Conservation (phyloP, 2,329 filamentous ascomycete genomes). For the Biscogniauxia marginata region DNA sequence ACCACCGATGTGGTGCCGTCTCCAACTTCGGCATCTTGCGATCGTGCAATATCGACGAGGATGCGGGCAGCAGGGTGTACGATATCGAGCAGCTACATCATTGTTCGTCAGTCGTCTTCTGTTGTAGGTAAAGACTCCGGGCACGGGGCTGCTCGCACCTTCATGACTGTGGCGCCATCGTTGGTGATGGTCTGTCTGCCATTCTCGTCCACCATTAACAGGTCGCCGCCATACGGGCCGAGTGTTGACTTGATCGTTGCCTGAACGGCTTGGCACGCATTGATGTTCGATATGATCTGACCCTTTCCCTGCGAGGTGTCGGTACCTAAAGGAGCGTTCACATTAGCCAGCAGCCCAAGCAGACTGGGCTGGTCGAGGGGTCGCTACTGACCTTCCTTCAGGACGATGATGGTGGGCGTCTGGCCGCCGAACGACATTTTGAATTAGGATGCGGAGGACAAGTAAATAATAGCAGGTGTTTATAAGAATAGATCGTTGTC, state of each 20-base stretch:
- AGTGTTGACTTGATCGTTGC: slow-evolving; percentile 93
- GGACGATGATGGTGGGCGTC: slow-evolving; percentile 95
- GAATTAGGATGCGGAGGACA: slow-evolving; percentile 10
- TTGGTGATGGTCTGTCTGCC: slow-evolving; percentile 97
- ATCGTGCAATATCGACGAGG: slow-evolving; percentile 96
- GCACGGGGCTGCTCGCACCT: slow-evolving; percentile 64
- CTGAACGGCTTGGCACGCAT: slow-evolving; percentile 95
- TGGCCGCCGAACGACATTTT: slow-evolving; percentile 95
- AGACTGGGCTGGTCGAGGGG: slow-evolving; percentile 21
- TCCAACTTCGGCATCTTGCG: slow-evolving; percentile 98
- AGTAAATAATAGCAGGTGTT: background rate
- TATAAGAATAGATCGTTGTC: background rate
- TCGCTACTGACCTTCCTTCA: slow-evolving; percentile 80
- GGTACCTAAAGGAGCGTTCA: slow-evolving; percentile 63
- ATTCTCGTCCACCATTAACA: slow-evolving; percentile 94
- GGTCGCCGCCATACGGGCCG: slow-evolving; percentile 93
- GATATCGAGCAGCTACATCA: slow-evolving; percentile 82
- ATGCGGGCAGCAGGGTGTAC: slow-evolving; percentile 96
- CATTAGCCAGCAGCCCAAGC: slow-evolving; percentile 20
- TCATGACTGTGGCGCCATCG: slow-evolving; percentile 99
- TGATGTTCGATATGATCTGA: slow-evolving; percentile 97
- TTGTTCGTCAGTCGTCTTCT: background rate
- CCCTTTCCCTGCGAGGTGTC: slow-evolving; percentile 96
- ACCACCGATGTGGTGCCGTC: slow-evolving; percentile 98
- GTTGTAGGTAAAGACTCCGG: background rate